A percentile compares a stretch with the other conserved stretches of the same genome.
Conservation (phyloP, 371 early-diverging fungal genomes). For the Globomyces sp. region DNA sequence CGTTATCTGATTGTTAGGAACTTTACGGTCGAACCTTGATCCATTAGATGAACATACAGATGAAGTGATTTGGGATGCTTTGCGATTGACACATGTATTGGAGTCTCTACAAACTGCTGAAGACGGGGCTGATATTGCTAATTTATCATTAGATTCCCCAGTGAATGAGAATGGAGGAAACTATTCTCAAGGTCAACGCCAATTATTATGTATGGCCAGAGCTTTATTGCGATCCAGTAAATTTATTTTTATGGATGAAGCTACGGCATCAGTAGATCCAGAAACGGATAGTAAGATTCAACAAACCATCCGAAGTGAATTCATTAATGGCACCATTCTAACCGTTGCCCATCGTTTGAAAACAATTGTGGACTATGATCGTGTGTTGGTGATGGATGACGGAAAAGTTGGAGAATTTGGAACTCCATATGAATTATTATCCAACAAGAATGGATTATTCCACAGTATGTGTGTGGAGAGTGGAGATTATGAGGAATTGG, state of each 20-base stretch:
- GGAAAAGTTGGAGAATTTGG: conserved; percentile 39
- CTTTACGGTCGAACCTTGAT: conserved; percentile 42
- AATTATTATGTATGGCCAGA: conserved; percentile 58
- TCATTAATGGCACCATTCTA: conserved; percentile 26
- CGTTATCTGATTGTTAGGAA: not conserved
- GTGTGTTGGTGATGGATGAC: conserved; percentile 34
- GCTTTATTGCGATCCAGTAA: conserved; percentile 40
- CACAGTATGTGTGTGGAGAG: conserved; percentile 35
- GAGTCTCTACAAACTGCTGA: conserved; percentile 24
- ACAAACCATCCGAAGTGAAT: conserved; percentile 31
- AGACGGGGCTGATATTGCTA: not conserved
- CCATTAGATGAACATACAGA: conserved; percentile 29
- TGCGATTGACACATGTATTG: conserved; percentile 28
- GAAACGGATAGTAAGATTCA: conserved; percentile 35
- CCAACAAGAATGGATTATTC: conserved; percentile 20
- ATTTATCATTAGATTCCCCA: conserved; percentile 4
- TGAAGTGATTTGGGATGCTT: conserved; percentile 26
- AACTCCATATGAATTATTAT: conserved; percentile 32
- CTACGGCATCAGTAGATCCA: conserved; percentile 44
- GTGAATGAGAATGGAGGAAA: conserved; percentile 34
- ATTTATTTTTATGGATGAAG: conserved; percentile 68
- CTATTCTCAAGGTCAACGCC: conserved; percentile 52
- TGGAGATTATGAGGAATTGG: conserved; percentile 34
- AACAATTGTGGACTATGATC: conserved; percentile 24
- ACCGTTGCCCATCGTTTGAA: conserved; percentile 34